These are phyloP conservation scores for Volvox reticuliferus DNA, from an alignment of 139 green algal species.

Conservation along the genomic window DNA sequence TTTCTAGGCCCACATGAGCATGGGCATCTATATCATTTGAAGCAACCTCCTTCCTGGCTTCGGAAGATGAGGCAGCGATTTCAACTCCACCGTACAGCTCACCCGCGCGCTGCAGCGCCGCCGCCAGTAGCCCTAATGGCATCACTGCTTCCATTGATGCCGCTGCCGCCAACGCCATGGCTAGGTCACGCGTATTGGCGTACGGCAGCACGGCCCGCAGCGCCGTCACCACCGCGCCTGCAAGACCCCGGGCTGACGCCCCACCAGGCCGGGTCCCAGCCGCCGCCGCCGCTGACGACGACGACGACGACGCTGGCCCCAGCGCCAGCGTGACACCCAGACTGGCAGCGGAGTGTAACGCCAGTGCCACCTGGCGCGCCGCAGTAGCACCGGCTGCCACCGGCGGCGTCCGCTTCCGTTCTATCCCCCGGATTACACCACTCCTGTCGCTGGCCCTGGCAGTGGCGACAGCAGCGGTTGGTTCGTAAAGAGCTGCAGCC, in stretches of 20 bases:
- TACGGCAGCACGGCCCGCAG: not conserved
- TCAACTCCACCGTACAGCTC: not conserved
- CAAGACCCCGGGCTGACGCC: not conserved
- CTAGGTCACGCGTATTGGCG: not conserved
- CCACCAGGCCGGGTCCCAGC: not conserved
- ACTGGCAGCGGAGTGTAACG: not conserved
- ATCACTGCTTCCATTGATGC: not conserved
- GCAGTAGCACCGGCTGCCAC: not conserved
- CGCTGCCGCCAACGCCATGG: not conserved
- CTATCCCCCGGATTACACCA: not conserved
- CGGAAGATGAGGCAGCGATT: no score
- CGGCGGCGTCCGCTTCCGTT: not conserved
- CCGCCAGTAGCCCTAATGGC: not conserved
- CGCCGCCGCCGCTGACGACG: no score
- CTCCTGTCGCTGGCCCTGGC: no score
- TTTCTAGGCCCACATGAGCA: no score
- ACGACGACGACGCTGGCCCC: no score
- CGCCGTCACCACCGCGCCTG: not conserved
- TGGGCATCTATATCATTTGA: no score
- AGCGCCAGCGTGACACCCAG: not conserved
- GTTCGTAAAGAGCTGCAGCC: no score
- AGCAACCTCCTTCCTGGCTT: no score
- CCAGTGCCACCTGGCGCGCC: slow-evolving; percentile 5
- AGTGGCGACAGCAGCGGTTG: no score
- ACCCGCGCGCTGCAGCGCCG: not conserved